phyloP scores from a whole-genome alignment of 345 rosid genomes.

The Lepidium aucheri region DNA sequence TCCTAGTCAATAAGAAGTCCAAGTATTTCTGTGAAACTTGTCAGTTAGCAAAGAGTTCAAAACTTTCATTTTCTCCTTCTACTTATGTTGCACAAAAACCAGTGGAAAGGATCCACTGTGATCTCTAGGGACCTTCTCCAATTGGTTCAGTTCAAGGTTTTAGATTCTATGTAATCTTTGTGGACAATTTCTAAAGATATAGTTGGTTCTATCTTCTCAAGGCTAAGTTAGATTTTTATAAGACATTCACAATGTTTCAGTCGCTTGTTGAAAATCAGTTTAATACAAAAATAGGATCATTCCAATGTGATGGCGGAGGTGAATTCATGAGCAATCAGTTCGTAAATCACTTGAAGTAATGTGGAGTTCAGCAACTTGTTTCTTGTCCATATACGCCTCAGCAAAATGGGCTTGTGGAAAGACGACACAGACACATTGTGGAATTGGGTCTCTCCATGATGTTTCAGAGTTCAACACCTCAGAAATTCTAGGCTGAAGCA shows the following conservation, averaged over 20 bases:
- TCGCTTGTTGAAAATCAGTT: not conserved
- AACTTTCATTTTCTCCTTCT: too few relatives aligned
- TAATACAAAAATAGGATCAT: not conserved
- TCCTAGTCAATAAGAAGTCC: too few relatives aligned
- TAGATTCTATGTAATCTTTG: too few relatives aligned
- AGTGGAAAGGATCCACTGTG: too few relatives aligned
- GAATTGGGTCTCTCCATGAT: not conserved
- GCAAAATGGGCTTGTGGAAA: not conserved
- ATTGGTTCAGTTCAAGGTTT: too few relatives aligned
- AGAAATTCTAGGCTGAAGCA: not conserved
- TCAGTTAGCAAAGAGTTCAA: too few relatives aligned
- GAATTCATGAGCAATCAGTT: not conserved
- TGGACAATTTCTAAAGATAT: too few relatives aligned
- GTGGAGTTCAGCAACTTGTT: not conserved
- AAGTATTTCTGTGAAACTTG: too few relatives aligned
- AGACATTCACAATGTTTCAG: not conserved
- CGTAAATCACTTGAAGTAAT: fast-evolving
- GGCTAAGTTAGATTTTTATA: not conserved
- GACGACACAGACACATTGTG: not conserved
- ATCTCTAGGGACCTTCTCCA: too few relatives aligned
- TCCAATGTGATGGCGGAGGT: too few relatives aligned
- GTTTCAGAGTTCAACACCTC: not conserved
- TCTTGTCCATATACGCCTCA: not conserved
- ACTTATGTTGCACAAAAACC: too few relatives aligned
- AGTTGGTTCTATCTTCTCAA: too few relatives aligned